These are phyloP conservation scores for Karstenula rhodostoma DNA, from an alignment of 2,329 filamentous ascomycete genomes.

Conservation along the genomic window DNA sequence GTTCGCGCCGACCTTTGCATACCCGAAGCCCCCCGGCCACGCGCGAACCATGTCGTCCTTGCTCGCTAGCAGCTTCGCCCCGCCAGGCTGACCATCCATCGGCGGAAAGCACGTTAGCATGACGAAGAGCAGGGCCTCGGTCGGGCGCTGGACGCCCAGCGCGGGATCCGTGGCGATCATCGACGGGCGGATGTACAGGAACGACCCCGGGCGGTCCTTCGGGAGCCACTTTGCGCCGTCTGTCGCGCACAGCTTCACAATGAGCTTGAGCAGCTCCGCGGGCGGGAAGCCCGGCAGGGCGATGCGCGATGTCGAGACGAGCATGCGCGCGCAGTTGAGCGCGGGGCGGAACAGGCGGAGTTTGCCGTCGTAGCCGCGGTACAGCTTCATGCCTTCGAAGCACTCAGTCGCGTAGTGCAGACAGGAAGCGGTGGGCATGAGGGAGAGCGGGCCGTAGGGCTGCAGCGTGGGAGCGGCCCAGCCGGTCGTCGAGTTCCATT, in stretches of 20 bases:
- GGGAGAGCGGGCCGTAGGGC: conserved; percentile 77
- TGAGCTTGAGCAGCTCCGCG: conserved; percentile 75
- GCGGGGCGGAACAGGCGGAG: conserved; percentile 81
- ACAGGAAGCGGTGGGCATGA: conserved; percentile 81
- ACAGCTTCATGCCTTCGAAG: conserved; percentile 85
- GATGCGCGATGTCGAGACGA: conserved; percentile 66
- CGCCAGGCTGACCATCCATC: conserved; percentile 48
- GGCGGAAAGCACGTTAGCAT: conserved; percentile 64
- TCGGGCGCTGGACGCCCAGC: conserved; percentile 81
- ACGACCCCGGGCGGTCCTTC: conserved; percentile 70
- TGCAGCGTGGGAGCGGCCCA: conserved; percentile 78
- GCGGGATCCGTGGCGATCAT: conserved; percentile 84
- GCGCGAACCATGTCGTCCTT: conserved; percentile 85
- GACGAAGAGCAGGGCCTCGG: conserved; percentile 88
- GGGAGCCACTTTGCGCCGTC: conserved; percentile 85
- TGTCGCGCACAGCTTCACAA: conserved; percentile 73
- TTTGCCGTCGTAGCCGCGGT: conserved; percentile 72
- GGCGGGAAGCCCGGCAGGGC: conserved; percentile 78
- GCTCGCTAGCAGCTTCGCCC: conserved; percentile 77
- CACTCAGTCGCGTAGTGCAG: conserved; percentile 92
- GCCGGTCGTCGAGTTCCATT: conserved; percentile 71
- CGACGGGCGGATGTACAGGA: conserved; percentile 85
- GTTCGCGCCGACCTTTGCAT: conserved; percentile 92
- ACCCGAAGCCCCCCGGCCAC: conserved; percentile 93
- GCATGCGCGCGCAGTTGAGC: conserved; percentile 73